Percentiles rank a stretch among this genome's conserved stretches.
Conservation (phyloP, 179 eudicot genomes). For the Camellia oleifera region DNA sequence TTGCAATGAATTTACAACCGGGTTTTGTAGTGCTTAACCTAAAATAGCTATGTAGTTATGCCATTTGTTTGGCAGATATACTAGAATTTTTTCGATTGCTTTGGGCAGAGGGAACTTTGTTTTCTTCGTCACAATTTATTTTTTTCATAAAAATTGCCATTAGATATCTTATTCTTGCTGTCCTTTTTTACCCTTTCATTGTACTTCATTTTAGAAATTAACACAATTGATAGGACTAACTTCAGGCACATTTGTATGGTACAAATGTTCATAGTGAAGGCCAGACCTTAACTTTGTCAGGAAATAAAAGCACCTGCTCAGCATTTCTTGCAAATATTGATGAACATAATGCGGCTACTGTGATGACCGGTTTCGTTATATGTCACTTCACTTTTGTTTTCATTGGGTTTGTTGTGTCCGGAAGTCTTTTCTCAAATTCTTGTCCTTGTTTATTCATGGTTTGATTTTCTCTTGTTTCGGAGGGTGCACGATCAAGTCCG, state of each 20-base stretch:
- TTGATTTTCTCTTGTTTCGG: too few species aligned
- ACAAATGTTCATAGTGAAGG: constrained; percentile 21
- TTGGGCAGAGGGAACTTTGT: not conserved
- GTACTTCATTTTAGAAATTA: constrained; percentile 8
- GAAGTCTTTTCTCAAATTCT: too few species aligned
- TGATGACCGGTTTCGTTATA: constrained; percentile 11
- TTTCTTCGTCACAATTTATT: not conserved
- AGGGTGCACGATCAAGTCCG: too few species aligned
- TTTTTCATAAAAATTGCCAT: too few species aligned
- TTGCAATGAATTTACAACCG: not conserved
- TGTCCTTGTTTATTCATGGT: too few species aligned
- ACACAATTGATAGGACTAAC: constrained; percentile 11
- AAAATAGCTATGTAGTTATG: not conserved
- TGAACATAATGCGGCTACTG: constrained; percentile 49
- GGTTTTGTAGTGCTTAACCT: not conserved
- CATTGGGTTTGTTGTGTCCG: too few species aligned
- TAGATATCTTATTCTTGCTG: not conserved
- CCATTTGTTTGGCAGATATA: not conserved
- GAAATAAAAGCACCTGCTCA: constrained; percentile 41
- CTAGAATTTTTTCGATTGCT: not conserved
- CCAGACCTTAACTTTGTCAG: constrained; percentile 18
- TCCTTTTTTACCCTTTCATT: not conserved
- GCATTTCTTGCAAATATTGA: constrained; percentile 97
- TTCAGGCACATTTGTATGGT: constrained; percentile 70
- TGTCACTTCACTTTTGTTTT: too few species aligned